Evolutionary conservation across 495 filamentous ascomycete species (phyloP).

Genomic region (Parathielavia hyrcaniae): DNA sequence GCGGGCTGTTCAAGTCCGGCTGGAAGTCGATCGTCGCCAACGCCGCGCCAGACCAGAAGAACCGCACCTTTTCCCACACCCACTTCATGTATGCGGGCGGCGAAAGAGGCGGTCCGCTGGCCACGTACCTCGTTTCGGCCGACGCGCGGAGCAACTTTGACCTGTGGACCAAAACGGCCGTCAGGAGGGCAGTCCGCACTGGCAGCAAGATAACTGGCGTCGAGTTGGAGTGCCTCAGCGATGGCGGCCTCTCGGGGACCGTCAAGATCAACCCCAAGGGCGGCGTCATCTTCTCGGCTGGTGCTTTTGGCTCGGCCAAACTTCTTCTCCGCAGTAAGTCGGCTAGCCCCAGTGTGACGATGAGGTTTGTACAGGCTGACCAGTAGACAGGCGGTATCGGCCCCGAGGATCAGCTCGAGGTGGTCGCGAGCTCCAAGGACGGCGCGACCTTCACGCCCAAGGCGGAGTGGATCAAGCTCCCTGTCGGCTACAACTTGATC

Average conservation of each 20-base stretch:
- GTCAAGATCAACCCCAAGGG: constrained; percentile 55
- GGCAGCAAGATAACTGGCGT: constrained; percentile 60
- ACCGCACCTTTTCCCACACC: constrained; percentile 57
- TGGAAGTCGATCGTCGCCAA: constrained; percentile 60
- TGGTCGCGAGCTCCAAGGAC: constrained; percentile 49
- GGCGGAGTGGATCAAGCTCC: constrained; percentile 61
- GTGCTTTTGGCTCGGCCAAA: constrained; percentile 67
- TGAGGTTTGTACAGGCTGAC: constrained; percentile 2
- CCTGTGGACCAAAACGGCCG: constrained; percentile 57
- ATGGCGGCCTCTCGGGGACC: constrained; percentile 51
- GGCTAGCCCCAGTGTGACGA: not conserved
- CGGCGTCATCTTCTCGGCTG: constrained; percentile 61
- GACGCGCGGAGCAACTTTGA: constrained; percentile 55
- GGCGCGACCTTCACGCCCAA: constrained; percentile 45
- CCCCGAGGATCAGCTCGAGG: constrained; percentile 51
- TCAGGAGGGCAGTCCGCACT: constrained; percentile 56
- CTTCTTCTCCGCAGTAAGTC: constrained; percentile 50
- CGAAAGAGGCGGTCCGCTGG: constrained; percentile 63
- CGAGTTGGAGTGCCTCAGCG: constrained; percentile 53
- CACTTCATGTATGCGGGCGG: constrained; percentile 64
- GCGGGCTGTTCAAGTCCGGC: constrained; percentile 51
- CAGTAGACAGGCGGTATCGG: constrained; percentile 51
- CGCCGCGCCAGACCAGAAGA: constrained; percentile 54
- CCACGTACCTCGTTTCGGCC: constrained; percentile 65
- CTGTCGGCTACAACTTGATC: constrained; percentile 65